These are phyloP conservation scores for Teunomyces barrocoloradensis DNA, from an alignment of 805 yeast genomes.

Conservation along the genomic window DNA sequence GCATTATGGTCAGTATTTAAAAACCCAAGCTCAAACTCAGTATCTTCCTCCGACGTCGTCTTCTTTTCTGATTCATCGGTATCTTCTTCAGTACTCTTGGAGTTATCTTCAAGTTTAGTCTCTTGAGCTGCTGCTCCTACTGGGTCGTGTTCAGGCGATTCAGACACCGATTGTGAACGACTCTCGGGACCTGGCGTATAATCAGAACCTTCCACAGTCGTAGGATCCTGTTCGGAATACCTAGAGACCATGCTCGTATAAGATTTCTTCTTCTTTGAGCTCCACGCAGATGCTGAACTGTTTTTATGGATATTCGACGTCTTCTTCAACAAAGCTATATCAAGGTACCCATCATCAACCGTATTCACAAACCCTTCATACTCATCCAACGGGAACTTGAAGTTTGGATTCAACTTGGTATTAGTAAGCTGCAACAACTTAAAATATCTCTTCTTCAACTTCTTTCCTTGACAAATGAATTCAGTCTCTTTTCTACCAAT, in stretches of 20 bases:
- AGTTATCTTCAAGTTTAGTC: neutral
- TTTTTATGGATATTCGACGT: slow-evolving; percentile 31
- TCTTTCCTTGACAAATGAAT: slow-evolving; percentile 40
- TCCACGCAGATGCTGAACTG: slow-evolving; percentile 17
- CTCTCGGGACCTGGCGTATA: slow-evolving; percentile 2
- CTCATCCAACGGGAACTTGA: slow-evolving; percentile 44
- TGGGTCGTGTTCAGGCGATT: neutral
- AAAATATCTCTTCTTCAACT: slow-evolving; percentile 29
- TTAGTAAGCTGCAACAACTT: slow-evolving; percentile 23
- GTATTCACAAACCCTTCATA: slow-evolving; percentile 56
- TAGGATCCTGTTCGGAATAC: neutral
- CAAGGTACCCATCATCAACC: slow-evolving; percentile 65
- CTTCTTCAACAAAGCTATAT: slow-evolving; percentile 50
- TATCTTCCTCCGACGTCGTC: slow-evolving; percentile 27
- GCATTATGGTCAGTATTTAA: slow-evolving; percentile 22
- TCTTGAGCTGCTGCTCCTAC: neutral
- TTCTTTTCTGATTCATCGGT: slow-evolving; percentile 25
- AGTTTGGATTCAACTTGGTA: slow-evolving; percentile 20
- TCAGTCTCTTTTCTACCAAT: slow-evolving; percentile 65
- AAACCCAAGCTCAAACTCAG: slow-evolving; percentile 27
- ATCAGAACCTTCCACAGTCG: slow-evolving; percentile 5
- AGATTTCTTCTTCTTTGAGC: slow-evolving; percentile 18
- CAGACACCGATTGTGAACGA: neutral
- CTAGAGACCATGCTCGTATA: neutral
- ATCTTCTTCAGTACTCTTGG: slow-evolving; percentile 13